These are phyloP conservation scores for Camellia oleifera DNA, from an alignment of 179 eudicot genomes.

Conservation along the genomic window DNA sequence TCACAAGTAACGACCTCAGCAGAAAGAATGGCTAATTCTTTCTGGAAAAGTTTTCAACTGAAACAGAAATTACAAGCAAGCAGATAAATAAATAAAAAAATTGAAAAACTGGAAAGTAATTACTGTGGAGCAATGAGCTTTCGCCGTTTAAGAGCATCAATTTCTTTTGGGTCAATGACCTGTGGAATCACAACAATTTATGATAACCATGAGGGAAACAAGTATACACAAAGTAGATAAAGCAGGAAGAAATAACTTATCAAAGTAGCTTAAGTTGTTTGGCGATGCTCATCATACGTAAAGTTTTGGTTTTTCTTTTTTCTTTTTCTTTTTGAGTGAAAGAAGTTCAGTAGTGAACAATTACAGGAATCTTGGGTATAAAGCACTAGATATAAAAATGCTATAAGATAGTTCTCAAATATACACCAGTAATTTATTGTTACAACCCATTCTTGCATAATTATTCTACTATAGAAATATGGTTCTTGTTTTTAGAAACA, in stretches of 20 bases:
- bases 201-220: background rate
- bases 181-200: conserved; percentile 30
- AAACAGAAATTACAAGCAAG: background rate
- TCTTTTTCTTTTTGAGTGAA: background rate
- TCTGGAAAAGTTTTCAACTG: background rate
- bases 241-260: background rate
- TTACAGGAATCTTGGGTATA: background rate
- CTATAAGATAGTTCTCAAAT: background rate
- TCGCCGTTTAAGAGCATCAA: conserved; percentile 73
- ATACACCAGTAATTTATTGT: background rate
- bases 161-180: conserved; percentile 58
- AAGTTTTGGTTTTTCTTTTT: background rate
- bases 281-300: background rate
- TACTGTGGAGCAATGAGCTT: conserved; percentile 81
- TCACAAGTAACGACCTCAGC: background rate
- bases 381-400: background rate
- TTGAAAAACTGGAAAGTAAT: conserved; percentile 12
- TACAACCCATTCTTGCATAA: background rate
- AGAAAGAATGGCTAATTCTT: background rate
- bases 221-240: background rate
- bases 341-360: background rate
- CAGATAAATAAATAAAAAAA: background rate
- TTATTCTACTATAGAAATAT: background rate
- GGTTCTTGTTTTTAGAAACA: background rate
- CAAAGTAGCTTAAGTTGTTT: background rate